Conservation (phyloP, 208 protist genomes). For the Acanthamoeba royreba region DNA sequence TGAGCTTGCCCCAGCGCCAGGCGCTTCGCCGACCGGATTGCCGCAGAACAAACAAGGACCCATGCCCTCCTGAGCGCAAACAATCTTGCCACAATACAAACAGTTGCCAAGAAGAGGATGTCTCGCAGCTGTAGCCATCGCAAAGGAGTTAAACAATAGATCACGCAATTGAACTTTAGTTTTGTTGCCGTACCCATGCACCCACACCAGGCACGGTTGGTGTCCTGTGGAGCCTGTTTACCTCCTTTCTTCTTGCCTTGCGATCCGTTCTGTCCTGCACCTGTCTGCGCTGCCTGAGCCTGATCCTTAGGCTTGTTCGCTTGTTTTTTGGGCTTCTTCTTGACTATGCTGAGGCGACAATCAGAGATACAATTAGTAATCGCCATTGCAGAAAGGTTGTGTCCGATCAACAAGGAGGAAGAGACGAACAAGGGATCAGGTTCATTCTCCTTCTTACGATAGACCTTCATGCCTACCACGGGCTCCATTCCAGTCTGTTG, state of each 20-base stretch:
- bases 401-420: background rate
- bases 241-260: background rate
- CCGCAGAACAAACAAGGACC: slow-evolving; percentile 33
- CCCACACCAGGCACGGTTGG: background rate
- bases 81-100: slow-evolving; percentile 29
- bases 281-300: background rate
- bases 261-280: background rate
- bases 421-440: background rate
- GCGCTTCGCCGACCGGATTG: background rate
- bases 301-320: background rate
- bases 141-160: background rate
- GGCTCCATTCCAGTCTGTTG: background rate
- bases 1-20: background rate
- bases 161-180: background rate
- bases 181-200: slow-evolving; percentile 4
- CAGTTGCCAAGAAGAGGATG: slow-evolving; percentile 28
- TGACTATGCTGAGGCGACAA: background rate
- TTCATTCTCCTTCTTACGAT: background rate
- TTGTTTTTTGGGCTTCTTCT: background rate
- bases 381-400: too few species aligned
- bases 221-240: background rate
- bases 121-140: background rate
- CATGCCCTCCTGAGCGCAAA: background rate
- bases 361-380: too few species aligned
- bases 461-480: background rate